Evolutionary conservation across 1,284 basidiomycete species (phyloP).

Genomic region (Hemileia vastatrix): DNA sequence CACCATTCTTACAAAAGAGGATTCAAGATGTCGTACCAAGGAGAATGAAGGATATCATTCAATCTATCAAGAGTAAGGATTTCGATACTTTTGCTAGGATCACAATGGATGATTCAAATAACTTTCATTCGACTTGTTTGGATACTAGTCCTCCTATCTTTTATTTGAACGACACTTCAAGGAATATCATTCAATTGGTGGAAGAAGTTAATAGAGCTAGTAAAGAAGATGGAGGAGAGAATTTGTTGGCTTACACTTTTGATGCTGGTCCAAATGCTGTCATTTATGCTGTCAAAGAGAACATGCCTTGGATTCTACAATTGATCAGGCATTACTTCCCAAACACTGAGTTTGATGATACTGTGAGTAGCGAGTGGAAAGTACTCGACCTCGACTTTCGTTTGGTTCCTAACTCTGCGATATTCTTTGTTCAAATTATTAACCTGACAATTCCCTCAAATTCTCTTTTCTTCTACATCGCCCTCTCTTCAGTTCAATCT

Average conservation of each 20-base stretch:
- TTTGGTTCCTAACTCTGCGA: background rate
- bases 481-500: conserved; percentile 26
- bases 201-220: conserved; percentile 85
- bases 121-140: conserved; percentile 94
- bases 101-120: conserved; percentile 96
- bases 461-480: background rate
- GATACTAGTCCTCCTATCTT: conserved; percentile 97
- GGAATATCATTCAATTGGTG: conserved; percentile 71
- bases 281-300: conserved; percentile 73
- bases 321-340: conserved; percentile 75
- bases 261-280: conserved; percentile 99
- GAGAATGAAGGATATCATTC: conserved; percentile 70
- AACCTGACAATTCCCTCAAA: background rate
- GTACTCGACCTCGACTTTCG: too few species aligned
- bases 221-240: conserved; percentile 54
- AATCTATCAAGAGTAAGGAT: conserved; percentile 68
- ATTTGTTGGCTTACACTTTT: conserved; percentile 90
- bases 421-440: background rate
- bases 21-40: conserved; percentile 76
- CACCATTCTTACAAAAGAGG: conserved; percentile 74
- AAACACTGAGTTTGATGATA: conserved; percentile 50
- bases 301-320: conserved; percentile 66
- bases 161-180: conserved; percentile 95
- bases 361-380: conserved; percentile 27
- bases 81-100: conserved; percentile 81